Percentiles rank a stretch among this genome's conserved stretches.
These are phyloP conservation scores for Fagopyrum esculentum DNA, from an alignment of 148 eudicot species.

Conservation along the genomic window DNA sequence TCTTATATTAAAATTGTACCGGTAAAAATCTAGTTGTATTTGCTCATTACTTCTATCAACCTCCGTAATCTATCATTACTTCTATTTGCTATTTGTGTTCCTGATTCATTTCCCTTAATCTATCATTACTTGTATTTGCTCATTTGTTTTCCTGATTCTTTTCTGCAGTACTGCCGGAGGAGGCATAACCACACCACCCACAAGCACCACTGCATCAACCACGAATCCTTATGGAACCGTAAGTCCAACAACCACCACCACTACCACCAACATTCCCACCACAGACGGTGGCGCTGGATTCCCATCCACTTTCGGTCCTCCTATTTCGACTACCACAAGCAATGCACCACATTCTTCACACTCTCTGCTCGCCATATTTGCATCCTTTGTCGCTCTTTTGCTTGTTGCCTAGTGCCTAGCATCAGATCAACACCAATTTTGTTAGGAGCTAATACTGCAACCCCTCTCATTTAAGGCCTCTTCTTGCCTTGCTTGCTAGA, in stretches of 20 bases:
- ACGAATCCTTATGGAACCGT: not conserved
- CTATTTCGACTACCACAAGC: constrained; percentile 5
- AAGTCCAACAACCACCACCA: not conserved
- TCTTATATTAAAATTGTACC: too few relatives aligned
- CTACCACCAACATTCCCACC: not conserved
- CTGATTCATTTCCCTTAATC: too few relatives aligned
- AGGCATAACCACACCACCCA: not conserved
- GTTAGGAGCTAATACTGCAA: not conserved
- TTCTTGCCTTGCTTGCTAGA: not conserved
- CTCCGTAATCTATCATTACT: too few relatives aligned
- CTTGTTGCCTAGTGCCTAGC: not conserved
- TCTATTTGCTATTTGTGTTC: too few relatives aligned
- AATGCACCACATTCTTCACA: not conserved
- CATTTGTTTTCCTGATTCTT: constrained; percentile 1
- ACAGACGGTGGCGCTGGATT: not conserved
- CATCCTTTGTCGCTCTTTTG: not conserved
- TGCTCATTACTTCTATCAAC: too few relatives aligned
- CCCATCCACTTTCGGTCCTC: not conserved
- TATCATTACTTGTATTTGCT: not conserved
- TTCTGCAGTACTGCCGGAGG: constrained; percentile 5
- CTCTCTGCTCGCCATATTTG: not conserved
- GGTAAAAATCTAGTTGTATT: too few relatives aligned
- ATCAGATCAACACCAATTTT: not conserved
- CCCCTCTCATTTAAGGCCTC: not conserved
- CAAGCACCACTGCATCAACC: not conserved